Percentiles rank a stretch among this genome's conserved stretches.
Conservation (phyloP, 192 early-diverging fungal species). For the Coemansia sp. region DNA sequence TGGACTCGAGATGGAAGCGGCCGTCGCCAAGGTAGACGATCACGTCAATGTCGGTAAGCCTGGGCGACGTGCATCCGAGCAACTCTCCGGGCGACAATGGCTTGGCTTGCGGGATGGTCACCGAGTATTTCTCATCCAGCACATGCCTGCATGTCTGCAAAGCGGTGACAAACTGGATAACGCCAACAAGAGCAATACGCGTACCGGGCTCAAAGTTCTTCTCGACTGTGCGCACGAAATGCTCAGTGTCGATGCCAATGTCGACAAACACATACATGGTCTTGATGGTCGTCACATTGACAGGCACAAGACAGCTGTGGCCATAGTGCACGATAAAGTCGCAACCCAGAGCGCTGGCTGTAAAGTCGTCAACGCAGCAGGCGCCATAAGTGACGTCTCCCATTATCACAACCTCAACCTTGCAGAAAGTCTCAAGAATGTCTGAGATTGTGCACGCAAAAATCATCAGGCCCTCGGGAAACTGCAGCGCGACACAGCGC, state of each 20-base stretch:
- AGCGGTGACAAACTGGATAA: constrained; percentile 92
- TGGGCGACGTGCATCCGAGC: constrained; percentile 93
- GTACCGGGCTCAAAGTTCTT: constrained; percentile 81
- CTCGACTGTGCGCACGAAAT: constrained; percentile 88
- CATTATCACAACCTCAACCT: constrained; percentile 93
- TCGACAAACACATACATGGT: constrained; percentile 99
- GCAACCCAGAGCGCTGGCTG: constrained; percentile 86
- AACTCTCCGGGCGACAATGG: constrained; percentile 95
- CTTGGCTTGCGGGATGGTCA: constrained; percentile 87
- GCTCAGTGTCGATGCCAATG: constrained; percentile 89
- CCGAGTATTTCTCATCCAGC: constrained; percentile 57
- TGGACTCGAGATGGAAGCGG: constrained; percentile 96
- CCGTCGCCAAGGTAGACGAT: constrained; percentile 92
- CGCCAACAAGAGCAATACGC: constrained; percentile 79
- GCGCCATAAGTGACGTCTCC: constrained; percentile 99
- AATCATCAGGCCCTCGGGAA: constrained; percentile 95
- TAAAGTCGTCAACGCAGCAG: constrained; percentile 98
- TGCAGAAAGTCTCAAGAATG: constrained; percentile 76
- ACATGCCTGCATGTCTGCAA: constrained; percentile 64
- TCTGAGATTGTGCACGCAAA: constrained; percentile 92
- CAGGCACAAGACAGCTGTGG: constrained; percentile 95
- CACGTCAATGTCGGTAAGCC: constrained; percentile 67
- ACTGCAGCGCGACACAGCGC: constrained; percentile 90
- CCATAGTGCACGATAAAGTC: constrained; percentile 99
- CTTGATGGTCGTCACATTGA: constrained; percentile 90